These are phyloP conservation scores for Hebeloma cylindrosporum DNA, from an alignment of 768 basidiomycete species.

Conservation along the genomic window DNA sequence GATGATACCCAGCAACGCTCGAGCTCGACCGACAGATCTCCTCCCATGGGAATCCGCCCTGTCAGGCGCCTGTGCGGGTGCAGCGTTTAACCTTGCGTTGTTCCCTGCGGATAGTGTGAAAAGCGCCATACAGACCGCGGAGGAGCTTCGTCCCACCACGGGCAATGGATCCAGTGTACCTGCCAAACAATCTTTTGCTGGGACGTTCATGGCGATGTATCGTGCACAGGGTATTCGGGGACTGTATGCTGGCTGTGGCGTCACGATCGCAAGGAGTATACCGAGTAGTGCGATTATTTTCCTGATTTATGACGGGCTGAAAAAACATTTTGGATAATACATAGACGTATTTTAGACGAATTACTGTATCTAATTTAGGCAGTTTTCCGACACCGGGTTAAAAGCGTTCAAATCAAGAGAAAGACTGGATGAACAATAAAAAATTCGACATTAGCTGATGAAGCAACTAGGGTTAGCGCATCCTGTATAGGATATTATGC, in stretches of 20 bases:
- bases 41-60: slow-evolving; percentile 75
- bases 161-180: slow-evolving; percentile 17
- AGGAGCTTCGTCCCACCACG: slow-evolving; percentile 60
- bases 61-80: slow-evolving; percentile 78
- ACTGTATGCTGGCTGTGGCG: slow-evolving; percentile 85
- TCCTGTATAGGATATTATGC: too few species aligned
- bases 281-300: slow-evolving; percentile 91
- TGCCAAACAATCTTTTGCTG: slow-evolving; percentile 47
- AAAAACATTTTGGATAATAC: slow-evolving; percentile 39
- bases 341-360: too few species aligned
- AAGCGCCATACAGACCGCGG: slow-evolving; percentile 87
- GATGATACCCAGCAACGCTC: not conserved
- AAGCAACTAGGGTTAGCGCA: too few species aligned
- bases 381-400: too few species aligned
- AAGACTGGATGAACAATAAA: too few species aligned
- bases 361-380: too few species aligned
- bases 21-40: slow-evolving; percentile 25
- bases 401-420: too few species aligned
- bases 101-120: slow-evolving; percentile 94
- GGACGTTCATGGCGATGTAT: slow-evolving; percentile 71
- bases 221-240: slow-evolving; percentile 70
- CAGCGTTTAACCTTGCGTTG: slow-evolving; percentile 73
- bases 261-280: slow-evolving; percentile 79
- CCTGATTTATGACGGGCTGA: slow-evolving; percentile 79
- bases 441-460: too few species aligned